phyloP scores from a whole-genome alignment of 2,329 filamentous ascomycete species.

The Huntiella decipiens region DNA sequence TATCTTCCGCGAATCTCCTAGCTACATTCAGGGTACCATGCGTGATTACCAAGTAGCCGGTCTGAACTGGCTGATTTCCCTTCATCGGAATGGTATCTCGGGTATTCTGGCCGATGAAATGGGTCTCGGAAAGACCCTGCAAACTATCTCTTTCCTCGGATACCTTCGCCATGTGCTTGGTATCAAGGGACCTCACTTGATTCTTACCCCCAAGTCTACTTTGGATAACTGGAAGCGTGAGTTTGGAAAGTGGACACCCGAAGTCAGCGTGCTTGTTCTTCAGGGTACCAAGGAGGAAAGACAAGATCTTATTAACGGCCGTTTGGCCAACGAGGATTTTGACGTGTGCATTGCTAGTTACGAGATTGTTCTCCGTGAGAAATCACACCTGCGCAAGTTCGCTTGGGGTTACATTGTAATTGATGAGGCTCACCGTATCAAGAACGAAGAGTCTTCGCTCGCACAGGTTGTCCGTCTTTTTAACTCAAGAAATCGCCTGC shows the following conservation, averaged over 20 bases:
- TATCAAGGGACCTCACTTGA: slow-evolving; percentile 76
- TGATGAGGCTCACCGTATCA: slow-evolving; percentile 94
- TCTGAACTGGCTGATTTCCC: slow-evolving; percentile 90
- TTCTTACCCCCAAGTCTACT: slow-evolving; percentile 89
- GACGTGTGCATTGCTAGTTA: slow-evolving; percentile 98
- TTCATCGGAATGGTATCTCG: slow-evolving; percentile 97
- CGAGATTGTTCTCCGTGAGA: slow-evolving; percentile 95
- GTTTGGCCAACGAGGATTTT: slow-evolving; percentile 84
- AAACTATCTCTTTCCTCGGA: slow-evolving; percentile 91
- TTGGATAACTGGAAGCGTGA: slow-evolving; percentile 97
- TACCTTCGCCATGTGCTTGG: slow-evolving; percentile 82
- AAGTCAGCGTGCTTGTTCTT: slow-evolving; percentile 81
- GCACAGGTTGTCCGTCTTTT: slow-evolving; percentile 94
- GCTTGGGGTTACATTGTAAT: slow-evolving; percentile 99
- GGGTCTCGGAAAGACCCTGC: slow-evolving; percentile 92
- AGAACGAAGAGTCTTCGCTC: slow-evolving; percentile 94
- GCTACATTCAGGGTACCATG: slow-evolving; percentile 79
- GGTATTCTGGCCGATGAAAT: slow-evolving; percentile 97
- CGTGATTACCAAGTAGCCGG: slow-evolving; percentile 92
- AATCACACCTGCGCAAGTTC: slow-evolving; percentile 87
- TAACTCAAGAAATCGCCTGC: slow-evolving; percentile 79
- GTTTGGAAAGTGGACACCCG: slow-evolving; percentile 84
- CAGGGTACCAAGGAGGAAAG: slow-evolving; percentile 94
- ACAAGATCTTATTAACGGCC: slow-evolving; percentile 69
- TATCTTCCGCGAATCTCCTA: slow-evolving; percentile 81